phyloP scores from a whole-genome alignment of 768 basidiomycete genomes.

The Russula griseocarnosa region DNA sequence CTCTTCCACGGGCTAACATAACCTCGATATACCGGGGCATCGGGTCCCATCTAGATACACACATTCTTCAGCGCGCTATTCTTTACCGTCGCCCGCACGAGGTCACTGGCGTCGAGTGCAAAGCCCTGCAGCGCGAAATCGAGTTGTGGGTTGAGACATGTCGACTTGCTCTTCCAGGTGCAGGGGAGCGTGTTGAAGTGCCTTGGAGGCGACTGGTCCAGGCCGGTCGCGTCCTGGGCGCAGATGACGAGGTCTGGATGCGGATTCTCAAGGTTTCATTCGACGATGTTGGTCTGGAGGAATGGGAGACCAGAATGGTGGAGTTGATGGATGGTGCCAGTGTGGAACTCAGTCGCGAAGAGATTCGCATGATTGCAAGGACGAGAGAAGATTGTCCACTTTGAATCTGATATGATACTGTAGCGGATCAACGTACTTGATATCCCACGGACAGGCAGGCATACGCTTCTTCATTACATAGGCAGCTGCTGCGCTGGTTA shows the following conservation, averaged over 20 bases:
- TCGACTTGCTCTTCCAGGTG: constrained; percentile 50
- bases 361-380: constrained; percentile 55
- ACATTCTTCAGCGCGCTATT: constrained; percentile 81
- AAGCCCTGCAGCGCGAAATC: constrained; percentile 63
- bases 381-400: constrained; percentile 40
- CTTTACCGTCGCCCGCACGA: constrained; percentile 65
- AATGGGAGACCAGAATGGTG: constrained; percentile 54
- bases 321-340: constrained; percentile 54
- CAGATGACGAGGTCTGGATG: constrained; percentile 41
- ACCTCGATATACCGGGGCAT: constrained; percentile 72
- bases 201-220: constrained; percentile 76
- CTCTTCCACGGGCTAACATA: constrained; percentile 55
- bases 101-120: constrained; percentile 57
- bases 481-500: no score
- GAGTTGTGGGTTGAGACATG: constrained; percentile 83
- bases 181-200: constrained; percentile 54
- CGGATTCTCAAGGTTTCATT: constrained; percentile 10
- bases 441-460: neutral
- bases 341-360: constrained; percentile 59
- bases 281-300: constrained; percentile 24
- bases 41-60: constrained; percentile 62
- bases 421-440: neutral
- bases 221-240: constrained; percentile 61
- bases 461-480: neutral
- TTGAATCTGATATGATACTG: constrained; percentile 21